phyloP scores from a whole-genome alignment of 176 grass and related monocot genomes.

The Ensete glaucum region DNA sequence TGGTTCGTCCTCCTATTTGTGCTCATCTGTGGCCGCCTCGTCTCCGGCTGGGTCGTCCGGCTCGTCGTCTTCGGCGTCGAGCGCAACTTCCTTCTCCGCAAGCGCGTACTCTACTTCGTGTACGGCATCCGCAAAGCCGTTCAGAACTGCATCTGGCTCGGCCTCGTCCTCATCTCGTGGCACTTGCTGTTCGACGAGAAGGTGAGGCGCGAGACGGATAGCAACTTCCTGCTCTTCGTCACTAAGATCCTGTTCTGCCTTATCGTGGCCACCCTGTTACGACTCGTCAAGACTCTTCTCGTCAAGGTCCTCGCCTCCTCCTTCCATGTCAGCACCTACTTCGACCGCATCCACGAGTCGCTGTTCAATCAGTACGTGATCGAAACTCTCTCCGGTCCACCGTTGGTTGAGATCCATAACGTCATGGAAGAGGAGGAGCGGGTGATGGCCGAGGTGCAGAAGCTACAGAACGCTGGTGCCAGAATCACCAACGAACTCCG shows the following conservation, averaged over 20 bases:
- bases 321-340: constrained; percentile 98
- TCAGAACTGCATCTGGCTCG: constrained; percentile 85
- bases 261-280: constrained; percentile 56
- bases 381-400: constrained; percentile 81
- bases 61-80: constrained; percentile 75
- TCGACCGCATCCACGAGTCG: constrained; percentile 88
- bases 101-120: constrained; percentile 94
- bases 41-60: constrained; percentile 78
- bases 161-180: constrained; percentile 75
- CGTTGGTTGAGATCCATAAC: constrained; percentile 32
- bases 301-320: constrained; percentile 87
- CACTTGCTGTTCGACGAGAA: constrained; percentile 58
- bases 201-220: constrained; percentile 24
- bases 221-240: constrained; percentile 57
- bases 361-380: constrained; percentile 96
- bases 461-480: constrained; percentile 56
- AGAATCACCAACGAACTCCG: constrained; percentile 56
- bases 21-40: constrained; percentile 87
- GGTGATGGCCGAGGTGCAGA: constrained; percentile 68
- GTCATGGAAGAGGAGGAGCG: constrained; percentile 39
- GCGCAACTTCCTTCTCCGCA: constrained; percentile 72
- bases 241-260: constrained; percentile 85
- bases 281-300: constrained; percentile 79
- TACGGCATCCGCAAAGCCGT: constrained; percentile 78
- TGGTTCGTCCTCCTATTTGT: constrained; percentile 77